Conservation (phyloP, 2,329 filamentous ascomycete genomes). For the Colletotrichum sp. region DNA sequence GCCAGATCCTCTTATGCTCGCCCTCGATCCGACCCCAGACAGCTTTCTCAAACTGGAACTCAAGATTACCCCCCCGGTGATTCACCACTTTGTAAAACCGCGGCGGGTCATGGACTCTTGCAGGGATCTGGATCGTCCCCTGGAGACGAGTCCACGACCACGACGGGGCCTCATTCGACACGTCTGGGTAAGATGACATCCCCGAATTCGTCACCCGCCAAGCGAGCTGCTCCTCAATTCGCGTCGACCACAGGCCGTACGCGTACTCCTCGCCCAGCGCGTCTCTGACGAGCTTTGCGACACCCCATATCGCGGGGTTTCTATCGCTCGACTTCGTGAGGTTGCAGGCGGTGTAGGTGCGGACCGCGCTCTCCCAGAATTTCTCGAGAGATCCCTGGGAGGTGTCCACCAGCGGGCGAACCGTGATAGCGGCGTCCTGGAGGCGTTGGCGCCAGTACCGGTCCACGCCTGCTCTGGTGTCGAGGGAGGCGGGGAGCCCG, state of each 20-base stretch:
- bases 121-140: background rate
- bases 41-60: background rate
- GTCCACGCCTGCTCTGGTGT: background rate
- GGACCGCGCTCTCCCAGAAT: slow-evolving; percentile 25
- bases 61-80: background rate
- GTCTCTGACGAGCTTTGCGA: slow-evolving; percentile 17
- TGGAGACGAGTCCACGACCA: background rate
- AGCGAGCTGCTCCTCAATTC: slow-evolving; percentile 23
- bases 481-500: slow-evolving; percentile 19
- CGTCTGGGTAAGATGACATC: background rate
- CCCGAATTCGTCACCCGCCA: slow-evolving; percentile 10
- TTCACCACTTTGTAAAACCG: background rate
- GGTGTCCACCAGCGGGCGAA: background rate
- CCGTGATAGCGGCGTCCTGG: background rate
- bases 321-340: slow-evolving; percentile 21
- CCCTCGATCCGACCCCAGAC: background rate
- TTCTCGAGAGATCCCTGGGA: background rate
- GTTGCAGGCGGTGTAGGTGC: slow-evolving; percentile 23
- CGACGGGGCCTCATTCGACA: background rate
- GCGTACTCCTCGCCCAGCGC: slow-evolving; percentile 3
- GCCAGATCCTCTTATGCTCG: background rate
- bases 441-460: background rate
- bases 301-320: slow-evolving; percentile 23
- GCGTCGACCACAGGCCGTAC: slow-evolving; percentile 21
- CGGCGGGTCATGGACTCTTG: background rate